These are phyloP conservation scores for Alternaria tenuissima DNA, from an alignment of 2,329 filamentous ascomycete species.

Conservation along the genomic window DNA sequence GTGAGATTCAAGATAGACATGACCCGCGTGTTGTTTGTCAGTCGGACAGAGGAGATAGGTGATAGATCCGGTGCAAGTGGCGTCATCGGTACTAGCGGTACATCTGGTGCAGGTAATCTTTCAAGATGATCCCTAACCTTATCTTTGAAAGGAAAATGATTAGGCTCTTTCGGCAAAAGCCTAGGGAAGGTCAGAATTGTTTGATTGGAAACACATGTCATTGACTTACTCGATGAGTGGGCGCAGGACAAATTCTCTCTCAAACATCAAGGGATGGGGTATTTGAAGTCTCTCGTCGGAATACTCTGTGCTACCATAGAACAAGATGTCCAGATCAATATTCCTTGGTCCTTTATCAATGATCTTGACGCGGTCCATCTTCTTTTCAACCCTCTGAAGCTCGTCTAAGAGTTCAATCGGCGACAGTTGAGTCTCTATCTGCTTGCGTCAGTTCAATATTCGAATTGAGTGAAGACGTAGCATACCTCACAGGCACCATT, in stretches of 20 bases:
- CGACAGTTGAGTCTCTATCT: constrained; percentile 82
- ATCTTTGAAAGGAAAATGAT: constrained; percentile 57
- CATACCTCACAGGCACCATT: constrained; percentile 92
- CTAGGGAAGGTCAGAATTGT: constrained; percentile 25
- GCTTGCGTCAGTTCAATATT: constrained; percentile 15
- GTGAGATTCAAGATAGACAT: constrained; percentile 98
- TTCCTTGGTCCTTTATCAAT: constrained; percentile 94
- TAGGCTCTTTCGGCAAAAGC: constrained; percentile 35
- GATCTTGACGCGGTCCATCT: constrained; percentile 80
- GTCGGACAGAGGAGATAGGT: constrained; percentile 37
- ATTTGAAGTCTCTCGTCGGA: constrained; percentile 78
- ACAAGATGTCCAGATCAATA: constrained; percentile 90
- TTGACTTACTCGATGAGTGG: constrained; percentile 77
- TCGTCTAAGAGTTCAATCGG: constrained; percentile 80
- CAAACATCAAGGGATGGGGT: constrained; percentile 84
- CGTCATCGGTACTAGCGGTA: constrained; percentile 51
- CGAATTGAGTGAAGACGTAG: constrained; percentile 21
- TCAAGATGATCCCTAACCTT: constrained; percentile 44
- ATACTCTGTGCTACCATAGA: constrained; percentile 75
- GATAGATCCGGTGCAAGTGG: constrained; percentile 47
- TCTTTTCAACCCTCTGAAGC: constrained; percentile 83
- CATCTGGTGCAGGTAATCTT: constrained; percentile 45
- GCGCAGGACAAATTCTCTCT: constrained; percentile 91
- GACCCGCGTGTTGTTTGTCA: constrained; percentile 67
- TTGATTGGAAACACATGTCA: not conserved